These are phyloP conservation scores for Brachypodium distachyon DNA, from an alignment of 202 grass and related monocot species.

Conservation along the genomic window DNA sequence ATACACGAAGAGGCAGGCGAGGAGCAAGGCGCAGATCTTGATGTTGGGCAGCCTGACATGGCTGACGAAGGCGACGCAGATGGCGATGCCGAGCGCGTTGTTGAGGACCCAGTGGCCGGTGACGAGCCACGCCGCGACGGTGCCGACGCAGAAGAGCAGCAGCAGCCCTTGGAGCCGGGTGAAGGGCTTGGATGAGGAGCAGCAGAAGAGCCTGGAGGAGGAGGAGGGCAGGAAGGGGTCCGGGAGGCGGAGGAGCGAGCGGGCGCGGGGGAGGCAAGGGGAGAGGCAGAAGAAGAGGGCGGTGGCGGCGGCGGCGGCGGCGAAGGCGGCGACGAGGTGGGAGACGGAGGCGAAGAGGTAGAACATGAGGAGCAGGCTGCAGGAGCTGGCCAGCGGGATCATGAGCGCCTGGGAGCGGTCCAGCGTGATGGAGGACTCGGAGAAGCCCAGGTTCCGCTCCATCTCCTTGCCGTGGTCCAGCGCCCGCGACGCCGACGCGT, in stretches of 20 bases:
- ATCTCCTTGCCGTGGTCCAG: slow-evolving; percentile 87
- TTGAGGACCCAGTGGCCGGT: slow-evolving; percentile 94
- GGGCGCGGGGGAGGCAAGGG: slow-evolving; percentile 43
- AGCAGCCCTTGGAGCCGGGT: slow-evolving; percentile 58
- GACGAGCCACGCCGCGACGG: slow-evolving; percentile 59
- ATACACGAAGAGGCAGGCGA: slow-evolving; percentile 81
- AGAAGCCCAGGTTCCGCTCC: slow-evolving; percentile 90
- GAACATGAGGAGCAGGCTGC: slow-evolving; percentile 84
- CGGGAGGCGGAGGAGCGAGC: slow-evolving; percentile 29
- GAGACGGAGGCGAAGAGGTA: slow-evolving; percentile 95
- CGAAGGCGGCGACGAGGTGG: slow-evolving; percentile 70
- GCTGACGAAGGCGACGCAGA: slow-evolving; percentile 93
- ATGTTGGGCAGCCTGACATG: slow-evolving; percentile 99
- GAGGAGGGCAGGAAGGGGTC: slow-evolving; percentile 73
- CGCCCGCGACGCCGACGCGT: slow-evolving; percentile 64
- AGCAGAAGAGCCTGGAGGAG: slow-evolving; percentile 78
- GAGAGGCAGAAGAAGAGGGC: slow-evolving; percentile 89
- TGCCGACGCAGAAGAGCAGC: slow-evolving; percentile 52
- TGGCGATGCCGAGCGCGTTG: slow-evolving; percentile 72
- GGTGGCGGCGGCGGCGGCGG: slow-evolving; percentile 55
- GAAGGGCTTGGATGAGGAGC: slow-evolving; percentile 76
- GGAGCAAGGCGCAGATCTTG: slow-evolving; percentile 75
- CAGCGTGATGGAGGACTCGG: slow-evolving; percentile 85
- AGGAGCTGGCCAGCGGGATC: slow-evolving; percentile 84
- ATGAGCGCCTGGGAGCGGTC: slow-evolving; percentile 78